phyloP scores from a whole-genome alignment of 225 moss, liverwort and hornwort species.

The Pleurozium schreberi region DNA sequence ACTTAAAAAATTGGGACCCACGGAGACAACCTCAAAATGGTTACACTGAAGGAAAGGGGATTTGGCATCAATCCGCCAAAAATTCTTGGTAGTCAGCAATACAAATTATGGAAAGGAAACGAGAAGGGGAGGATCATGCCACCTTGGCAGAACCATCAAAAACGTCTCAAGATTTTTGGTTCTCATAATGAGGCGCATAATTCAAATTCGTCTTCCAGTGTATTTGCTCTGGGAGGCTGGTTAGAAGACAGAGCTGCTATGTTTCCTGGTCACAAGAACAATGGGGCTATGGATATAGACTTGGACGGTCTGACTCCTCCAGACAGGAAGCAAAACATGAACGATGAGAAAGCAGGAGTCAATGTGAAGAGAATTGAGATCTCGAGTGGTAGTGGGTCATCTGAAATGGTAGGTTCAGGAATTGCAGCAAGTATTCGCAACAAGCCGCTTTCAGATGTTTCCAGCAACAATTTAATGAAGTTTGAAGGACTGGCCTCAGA shows the following conservation, averaged over 20 bases:
- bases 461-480: slow-evolving; percentile 2
- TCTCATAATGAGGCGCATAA: slow-evolving; percentile 8
- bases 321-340: slow-evolving; percentile 4
- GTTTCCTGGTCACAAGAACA: slow-evolving; percentile 20
- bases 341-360: slow-evolving; percentile 3
- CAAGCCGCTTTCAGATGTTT: background rate
- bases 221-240: slow-evolving; percentile 80
- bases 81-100: slow-evolving; percentile 7
- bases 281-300: slow-evolving; percentile 80
- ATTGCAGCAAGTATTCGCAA: background rate
- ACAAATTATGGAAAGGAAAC: slow-evolving; percentile 37
- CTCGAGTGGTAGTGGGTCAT: background rate
- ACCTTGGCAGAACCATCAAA: slow-evolving; percentile 23
- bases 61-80: slow-evolving; percentile 9
- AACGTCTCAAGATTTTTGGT: slow-evolving; percentile 44
- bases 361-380: background rate
- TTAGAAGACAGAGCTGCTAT: slow-evolving; percentile 61
- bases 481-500: slow-evolving; percentile 16
- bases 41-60: slow-evolving; percentile 13
- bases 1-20: slow-evolving; percentile 62
- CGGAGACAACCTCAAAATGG: slow-evolving; percentile 54
- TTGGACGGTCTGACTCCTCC: slow-evolving; percentile 30
- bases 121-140: slow-evolving; percentile 20
- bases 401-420: background rate
- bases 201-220: slow-evolving; percentile 25